These are phyloP conservation scores for Mycena chlorophos DNA, from an alignment of 768 basidiomycete species.

Conservation along the genomic window DNA sequence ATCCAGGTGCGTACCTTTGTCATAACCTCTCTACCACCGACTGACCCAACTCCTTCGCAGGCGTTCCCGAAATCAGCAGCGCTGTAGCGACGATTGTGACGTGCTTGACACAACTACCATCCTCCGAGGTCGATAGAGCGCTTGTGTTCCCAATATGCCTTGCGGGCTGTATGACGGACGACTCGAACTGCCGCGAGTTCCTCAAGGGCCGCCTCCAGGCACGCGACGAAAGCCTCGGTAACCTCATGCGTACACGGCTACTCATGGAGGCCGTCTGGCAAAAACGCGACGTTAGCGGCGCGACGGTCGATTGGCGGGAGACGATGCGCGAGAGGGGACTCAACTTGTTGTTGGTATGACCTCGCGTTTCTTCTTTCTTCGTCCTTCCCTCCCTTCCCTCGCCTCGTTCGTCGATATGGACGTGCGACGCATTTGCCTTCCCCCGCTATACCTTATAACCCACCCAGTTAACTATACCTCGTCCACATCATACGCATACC, in stretches of 20 bases:
- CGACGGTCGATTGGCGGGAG: constrained; percentile 61
- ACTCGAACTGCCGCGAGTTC: constrained; percentile 55
- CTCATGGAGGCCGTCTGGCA: constrained; percentile 74
- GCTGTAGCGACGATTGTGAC: constrained; percentile 58
- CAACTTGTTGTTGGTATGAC: constrained; percentile 54
- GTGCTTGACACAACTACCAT: constrained; percentile 52
- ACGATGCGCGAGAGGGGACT: constrained; percentile 51
- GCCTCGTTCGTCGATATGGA: neutral
- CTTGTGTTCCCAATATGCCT: constrained; percentile 74
- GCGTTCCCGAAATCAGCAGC: constrained; percentile 67
- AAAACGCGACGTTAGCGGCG: constrained; percentile 56
- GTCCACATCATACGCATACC: neutral
- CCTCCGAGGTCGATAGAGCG: constrained; percentile 63
- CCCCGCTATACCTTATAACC: neutral
- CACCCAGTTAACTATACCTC: neutral
- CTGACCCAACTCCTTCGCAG: constrained; percentile 36
- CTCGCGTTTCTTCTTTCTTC: neutral
- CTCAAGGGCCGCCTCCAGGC: constrained; percentile 56
- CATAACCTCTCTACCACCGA: neutral
- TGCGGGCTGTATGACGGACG: constrained; percentile 72
- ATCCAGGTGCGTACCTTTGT: constrained; percentile 55
- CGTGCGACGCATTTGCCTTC: neutral
- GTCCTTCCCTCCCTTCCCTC: neutral
- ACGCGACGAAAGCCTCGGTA: constrained; percentile 60
- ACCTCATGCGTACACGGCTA: constrained; percentile 54